Percentiles rank a stretch among this genome's conserved stretches.
These are phyloP conservation scores for Chlamydomonas sp. DNA, from an alignment of 139 green algal species.

Conservation along the genomic window DNA sequence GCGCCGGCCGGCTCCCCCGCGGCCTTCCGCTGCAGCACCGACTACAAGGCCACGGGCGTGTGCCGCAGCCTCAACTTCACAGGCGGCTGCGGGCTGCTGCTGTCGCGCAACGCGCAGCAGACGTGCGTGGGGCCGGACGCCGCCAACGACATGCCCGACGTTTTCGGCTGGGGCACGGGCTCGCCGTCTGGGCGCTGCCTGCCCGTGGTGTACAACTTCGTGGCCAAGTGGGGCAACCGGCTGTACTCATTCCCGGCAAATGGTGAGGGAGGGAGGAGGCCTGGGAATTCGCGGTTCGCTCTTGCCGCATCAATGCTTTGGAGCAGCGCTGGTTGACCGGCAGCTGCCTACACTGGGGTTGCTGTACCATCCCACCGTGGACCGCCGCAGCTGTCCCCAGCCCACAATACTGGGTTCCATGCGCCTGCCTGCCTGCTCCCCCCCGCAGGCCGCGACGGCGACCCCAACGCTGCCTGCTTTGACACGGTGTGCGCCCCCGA, in stretches of 20 bases:
- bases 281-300: neutral
- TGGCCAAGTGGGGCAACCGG: neutral
- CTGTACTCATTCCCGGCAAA: slow-evolving; percentile 21
- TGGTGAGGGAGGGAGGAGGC: slow-evolving; percentile 1
- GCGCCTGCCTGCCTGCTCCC: neutral
- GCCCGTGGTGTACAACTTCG: slow-evolving; percentile 45
- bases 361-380: neutral
- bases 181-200: slow-evolving; percentile 34
- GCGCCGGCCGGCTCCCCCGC: neutral
- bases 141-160: slow-evolving; percentile 32
- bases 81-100: slow-evolving; percentile 28
- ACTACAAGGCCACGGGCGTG: slow-evolving; percentile 27
- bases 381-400: neutral
- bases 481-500: slow-evolving; percentile 15
- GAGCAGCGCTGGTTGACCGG: neutral
- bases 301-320: neutral
- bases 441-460: neutral
- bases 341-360: neutral
- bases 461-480: slow-evolving; percentile 26
- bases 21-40: slow-evolving; percentile 7
- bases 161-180: slow-evolving; percentile 54
- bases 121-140: slow-evolving; percentile 11
- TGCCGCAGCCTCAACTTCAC: slow-evolving; percentile 40
- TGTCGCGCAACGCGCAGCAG: slow-evolving; percentile 8
- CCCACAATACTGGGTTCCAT: neutral